Evolutionary conservation across 1,139 yeast species (phyloP).

Genomic region (Kodamaea ohmeri): DNA sequence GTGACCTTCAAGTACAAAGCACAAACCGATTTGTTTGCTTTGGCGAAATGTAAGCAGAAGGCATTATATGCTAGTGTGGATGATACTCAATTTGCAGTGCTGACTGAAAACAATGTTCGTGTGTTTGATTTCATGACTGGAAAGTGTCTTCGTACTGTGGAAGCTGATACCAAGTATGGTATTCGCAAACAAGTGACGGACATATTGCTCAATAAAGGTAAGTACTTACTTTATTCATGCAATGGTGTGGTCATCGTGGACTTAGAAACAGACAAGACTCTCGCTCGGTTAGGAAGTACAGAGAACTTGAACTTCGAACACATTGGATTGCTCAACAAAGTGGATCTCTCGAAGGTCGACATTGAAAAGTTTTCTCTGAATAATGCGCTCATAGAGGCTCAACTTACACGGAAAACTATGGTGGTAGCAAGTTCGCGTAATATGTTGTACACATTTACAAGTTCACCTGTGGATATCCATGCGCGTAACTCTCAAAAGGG

Average conservation of each 20-base stretch:
- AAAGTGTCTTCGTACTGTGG: conserved; percentile 13
- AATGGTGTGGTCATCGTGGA: conserved; percentile 36
- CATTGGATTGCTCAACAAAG: conserved; percentile 16
- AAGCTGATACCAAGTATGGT: background rate
- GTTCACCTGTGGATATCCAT: background rate
- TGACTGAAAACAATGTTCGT: conserved; percentile 27
- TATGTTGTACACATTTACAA: conserved; percentile 7
- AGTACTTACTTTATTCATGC: conserved; percentile 31
- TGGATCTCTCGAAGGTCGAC: conserved; percentile 19
- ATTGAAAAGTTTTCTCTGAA: conserved; percentile 37
- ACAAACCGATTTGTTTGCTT: conserved; percentile 41
- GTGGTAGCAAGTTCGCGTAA: conserved; percentile 25
- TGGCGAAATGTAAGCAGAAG: conserved; percentile 30
- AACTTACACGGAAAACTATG: conserved; percentile 30
- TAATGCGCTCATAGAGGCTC: conserved; percentile 33
- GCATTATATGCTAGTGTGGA: conserved; percentile 24
- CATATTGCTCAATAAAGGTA: conserved; percentile 32
- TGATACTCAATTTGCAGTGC: conserved; percentile 21
- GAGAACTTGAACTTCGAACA: conserved; percentile 23
- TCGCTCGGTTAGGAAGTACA: conserved; percentile 7
- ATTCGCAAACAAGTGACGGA: conserved; percentile 11
- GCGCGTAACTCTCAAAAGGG: background rate
- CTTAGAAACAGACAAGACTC: conserved; percentile 17
- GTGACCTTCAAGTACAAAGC: conserved; percentile 37
- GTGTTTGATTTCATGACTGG: conserved; percentile 36